Base-by-base conservation (phyloP, 139 green algal species). In the Dunaliella primolecta region DNA sequence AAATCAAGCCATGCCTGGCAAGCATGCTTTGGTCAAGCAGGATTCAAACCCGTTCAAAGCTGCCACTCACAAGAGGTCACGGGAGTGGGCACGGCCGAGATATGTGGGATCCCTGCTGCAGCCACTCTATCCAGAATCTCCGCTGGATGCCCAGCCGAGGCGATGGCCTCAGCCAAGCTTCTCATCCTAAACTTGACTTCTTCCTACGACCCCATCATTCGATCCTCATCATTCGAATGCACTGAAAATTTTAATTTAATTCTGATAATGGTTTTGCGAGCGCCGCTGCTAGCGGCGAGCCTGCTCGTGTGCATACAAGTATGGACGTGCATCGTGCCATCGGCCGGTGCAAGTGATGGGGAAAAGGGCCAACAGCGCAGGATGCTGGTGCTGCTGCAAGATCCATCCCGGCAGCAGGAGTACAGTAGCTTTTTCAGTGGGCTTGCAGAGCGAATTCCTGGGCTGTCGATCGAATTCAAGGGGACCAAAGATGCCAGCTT, bases 331-430 rank as follows among this genome's bases (percentile, higher is more conserved):
- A 25, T 64, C 15, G 46, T 64, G 46, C n/a, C n/a, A n/a, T n/a
- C n/a, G n/a, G n/a, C n/a, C n/a, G n/a, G n/a, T n/a, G n/a, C n/a
- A n/a, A n/a, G 46, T 15, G 46, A 64, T 64, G 46, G 34, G 15
- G 31, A 31, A 34, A 64, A 15, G 7, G 46, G 34, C 15, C n/a
- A n/a, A n/a, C 64, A 70, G 46, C 46, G 56, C 37, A 77, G 74
- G 21, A 29, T 96, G 15, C 86, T 97, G 21, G 92, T 92, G 1
- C 81, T 97, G 2, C 33, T 93, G 2, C 83, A 90, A 31, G 82
- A 84, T 32, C 57, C 31, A 0, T 74, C 70, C 0, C 20, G 87
- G 0, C 71, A 89, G 33, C 55, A 88, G 31, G 92, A 87, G 2
- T 93, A 95, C 86, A 91, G 78, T 37, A 77, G 81, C 1, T 96